Evolutionary conservation across 805 yeast genomes (phyloP), one percentile per base, ranked within the genome.

Genomic region (Suhomyces emberorum): DNA sequence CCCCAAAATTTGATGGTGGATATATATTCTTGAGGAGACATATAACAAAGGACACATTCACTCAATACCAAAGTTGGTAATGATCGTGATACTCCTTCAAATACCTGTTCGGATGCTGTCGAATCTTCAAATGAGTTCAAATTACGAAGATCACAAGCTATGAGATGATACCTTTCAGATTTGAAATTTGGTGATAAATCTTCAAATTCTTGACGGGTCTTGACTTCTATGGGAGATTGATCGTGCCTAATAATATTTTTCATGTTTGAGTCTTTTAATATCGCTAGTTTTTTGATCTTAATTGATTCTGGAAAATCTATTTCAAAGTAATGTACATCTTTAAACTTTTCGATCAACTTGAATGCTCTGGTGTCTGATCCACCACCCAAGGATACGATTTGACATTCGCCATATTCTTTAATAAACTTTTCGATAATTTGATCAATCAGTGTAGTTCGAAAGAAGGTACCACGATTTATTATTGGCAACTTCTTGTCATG

Each of bases 351-450:
- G 27, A 83, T 54, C 11, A 78, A 42, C 7, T 65, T 55, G 52
- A 84, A 83, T 11, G 74, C 70, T 35, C 91, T 54, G 0, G 93
- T 82, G 49, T 85, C 95, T 11, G 86, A 81, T 4, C 95, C 95
- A 2, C 89, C 81, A 0, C 95, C 95, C n/a, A 84, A 52, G 1
- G 88, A 81, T 1, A 85, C 60, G 11, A 84, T 70, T 51, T 83
- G 82, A 30, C 75, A 58, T 15, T 36, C 29, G 3, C 17, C 39
- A 30, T 37, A 41, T 38, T 62, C 53, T 3, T 44, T 30, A 2
- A 78, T 31, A 43, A 78, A 80, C 15, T 54, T 48, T 2, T 65
- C 54, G 3, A 79, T 56, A 1, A 76, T 58, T 6, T 49, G 15
- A 49, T 81, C 78, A 18, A 83, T 74, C 12, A 77, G 56, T 12